Evolutionary conservation across 2,329 filamentous ascomycete species (phyloP), one percentile per base, ranked within the genome.

Genomic region (Pseudogymnoascus sp.): DNA sequence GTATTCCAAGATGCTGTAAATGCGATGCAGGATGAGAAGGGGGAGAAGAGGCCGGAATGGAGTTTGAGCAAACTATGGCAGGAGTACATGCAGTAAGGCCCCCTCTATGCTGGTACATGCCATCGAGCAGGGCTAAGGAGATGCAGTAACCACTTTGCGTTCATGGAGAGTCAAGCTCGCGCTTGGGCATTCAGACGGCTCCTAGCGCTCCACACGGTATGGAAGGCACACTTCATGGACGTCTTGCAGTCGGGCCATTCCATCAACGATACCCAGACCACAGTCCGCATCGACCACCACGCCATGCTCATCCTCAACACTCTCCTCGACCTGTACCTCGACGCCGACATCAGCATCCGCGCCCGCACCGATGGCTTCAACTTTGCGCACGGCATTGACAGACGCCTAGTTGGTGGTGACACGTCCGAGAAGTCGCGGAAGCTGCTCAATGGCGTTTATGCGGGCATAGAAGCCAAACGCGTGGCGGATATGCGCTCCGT

Each of bases 251-350:
- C 61, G 0, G 65, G 67, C 2, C 63, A 63, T 3, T 10, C 40
- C 21, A 60, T 70, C 4, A 67, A 65, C 35, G 60, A 8, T 8
- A 67, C 64, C 1, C 66, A 69, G 40, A 50, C 21, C n/a, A 68
- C 67, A 2, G 61, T 70, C 13, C 40, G 53, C 2, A 66, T 70
- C 14, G 67, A 70, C 31, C 65, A 69, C 33, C 63, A 50, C 19
- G 67, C 65, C 21, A 63, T 70, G 50, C 65, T 69, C 37, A 61
- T 69, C 16, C 61, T 69, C 14, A 67, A 66, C 50, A 67, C 67
- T 31, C 64, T 70, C 19, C 62, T 65, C 44, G 67, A 70, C 59
- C 44, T 70, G 8, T 69, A 69, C 37, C 21, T 64, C 40, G 64
- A 67, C 24, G 63, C 62, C 1, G 67, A 68, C 37, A 59, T 70